Percentiles rank a stretch among this genome's conserved stretches.
Conservation (phyloP, 805 yeast species). For the Pichia gijzeniarum region DNA sequence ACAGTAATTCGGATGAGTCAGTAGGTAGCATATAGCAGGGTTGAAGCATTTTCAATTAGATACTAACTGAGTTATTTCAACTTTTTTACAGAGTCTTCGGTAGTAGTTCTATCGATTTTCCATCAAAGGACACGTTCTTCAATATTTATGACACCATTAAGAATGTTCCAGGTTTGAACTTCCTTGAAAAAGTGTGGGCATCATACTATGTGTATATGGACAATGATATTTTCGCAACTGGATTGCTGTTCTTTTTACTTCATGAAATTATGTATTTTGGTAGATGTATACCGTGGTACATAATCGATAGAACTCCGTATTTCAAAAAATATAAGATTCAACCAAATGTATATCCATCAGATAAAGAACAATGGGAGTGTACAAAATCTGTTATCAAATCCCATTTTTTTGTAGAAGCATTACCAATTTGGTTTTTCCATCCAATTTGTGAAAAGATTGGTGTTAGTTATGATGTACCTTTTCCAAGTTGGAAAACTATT, state of each 20-base stretch:
- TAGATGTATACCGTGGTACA: slow-evolving; percentile 87
- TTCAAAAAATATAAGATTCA: slow-evolving; percentile 87
- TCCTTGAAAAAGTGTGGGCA: slow-evolving; percentile 73
- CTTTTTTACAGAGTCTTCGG: slow-evolving; percentile 22
- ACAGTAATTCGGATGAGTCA: slow-evolving; percentile 14
- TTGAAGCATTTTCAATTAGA: not conserved
- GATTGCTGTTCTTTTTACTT: slow-evolving; percentile 68
- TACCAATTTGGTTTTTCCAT: slow-evolving; percentile 97
- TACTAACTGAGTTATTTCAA: slow-evolving; percentile 4
- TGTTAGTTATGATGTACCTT: slow-evolving; percentile 73
- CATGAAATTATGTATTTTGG: slow-evolving; percentile 92
- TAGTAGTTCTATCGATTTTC: slow-evolving; percentile 19
- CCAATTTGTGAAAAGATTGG: slow-evolving; percentile 82
- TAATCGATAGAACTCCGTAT: slow-evolving; percentile 78
- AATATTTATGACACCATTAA: slow-evolving; percentile 22
- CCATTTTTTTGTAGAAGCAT: slow-evolving; percentile 88
- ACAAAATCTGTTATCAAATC: slow-evolving; percentile 75
- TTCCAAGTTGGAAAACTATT: slow-evolving; percentile 62
- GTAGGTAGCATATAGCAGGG: slow-evolving; percentile 5
- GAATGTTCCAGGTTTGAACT: slow-evolving; percentile 32
- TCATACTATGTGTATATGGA: slow-evolving; percentile 77
- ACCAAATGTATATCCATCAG: slow-evolving; percentile 72
- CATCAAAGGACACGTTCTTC: slow-evolving; percentile 20
- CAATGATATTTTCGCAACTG: slow-evolving; percentile 90
- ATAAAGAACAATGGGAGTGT: slow-evolving; percentile 89